phyloP scores from a whole-genome alignment of 352 stramenopile genomes.

The Pythium insidiosum region DNA sequence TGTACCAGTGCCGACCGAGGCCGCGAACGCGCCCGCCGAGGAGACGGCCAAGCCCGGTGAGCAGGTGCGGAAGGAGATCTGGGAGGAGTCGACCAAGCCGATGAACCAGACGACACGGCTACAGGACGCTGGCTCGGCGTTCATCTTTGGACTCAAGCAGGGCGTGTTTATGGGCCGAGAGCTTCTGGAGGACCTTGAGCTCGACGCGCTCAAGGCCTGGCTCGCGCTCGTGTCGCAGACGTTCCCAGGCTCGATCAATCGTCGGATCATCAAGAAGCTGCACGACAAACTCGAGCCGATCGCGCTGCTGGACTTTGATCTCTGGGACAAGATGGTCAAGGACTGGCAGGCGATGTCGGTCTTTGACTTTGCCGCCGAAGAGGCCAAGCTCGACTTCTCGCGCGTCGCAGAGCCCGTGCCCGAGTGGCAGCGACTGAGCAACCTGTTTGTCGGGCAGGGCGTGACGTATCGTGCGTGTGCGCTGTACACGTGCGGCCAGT shows the following conservation, averaged over 20 bases:
- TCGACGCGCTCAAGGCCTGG: slow-evolving; percentile 74
- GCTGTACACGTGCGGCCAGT: slow-evolving; percentile 78
- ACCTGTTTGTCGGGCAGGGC: slow-evolving; percentile 60
- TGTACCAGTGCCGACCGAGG: too few species aligned
- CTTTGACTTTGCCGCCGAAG: slow-evolving; percentile 43
- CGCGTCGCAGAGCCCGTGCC: slow-evolving; percentile 27
- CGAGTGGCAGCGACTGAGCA: slow-evolving; percentile 57
- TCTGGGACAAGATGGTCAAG: slow-evolving; percentile 50
- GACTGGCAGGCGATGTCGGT: slow-evolving; percentile 50
- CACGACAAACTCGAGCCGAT: slow-evolving; percentile 37
- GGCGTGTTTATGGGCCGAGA: slow-evolving; percentile 70
- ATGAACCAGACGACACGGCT: slow-evolving; percentile 74
- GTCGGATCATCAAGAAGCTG: slow-evolving; percentile 47
- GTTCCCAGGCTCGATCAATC: slow-evolving; percentile 69
- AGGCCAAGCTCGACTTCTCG: slow-evolving; percentile 43
- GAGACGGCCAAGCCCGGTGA: slow-evolving; percentile 11
- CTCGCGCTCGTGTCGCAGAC: slow-evolving; percentile 59
- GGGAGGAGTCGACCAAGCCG: slow-evolving; percentile 70
- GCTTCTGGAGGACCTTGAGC: slow-evolving; percentile 64
- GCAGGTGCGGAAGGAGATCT: too few species aligned
- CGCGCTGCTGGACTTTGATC: slow-evolving; percentile 63
- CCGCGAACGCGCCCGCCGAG: too few species aligned
- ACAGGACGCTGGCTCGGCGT: slow-evolving; percentile 66
- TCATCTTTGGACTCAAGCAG: slow-evolving; percentile 75
- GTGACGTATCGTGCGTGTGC: slow-evolving; percentile 61